Evolutionary conservation across 257 asterid species (phyloP), one percentile per base, ranked within the genome.

Genomic region (Salvia rosmarinus): DNA sequence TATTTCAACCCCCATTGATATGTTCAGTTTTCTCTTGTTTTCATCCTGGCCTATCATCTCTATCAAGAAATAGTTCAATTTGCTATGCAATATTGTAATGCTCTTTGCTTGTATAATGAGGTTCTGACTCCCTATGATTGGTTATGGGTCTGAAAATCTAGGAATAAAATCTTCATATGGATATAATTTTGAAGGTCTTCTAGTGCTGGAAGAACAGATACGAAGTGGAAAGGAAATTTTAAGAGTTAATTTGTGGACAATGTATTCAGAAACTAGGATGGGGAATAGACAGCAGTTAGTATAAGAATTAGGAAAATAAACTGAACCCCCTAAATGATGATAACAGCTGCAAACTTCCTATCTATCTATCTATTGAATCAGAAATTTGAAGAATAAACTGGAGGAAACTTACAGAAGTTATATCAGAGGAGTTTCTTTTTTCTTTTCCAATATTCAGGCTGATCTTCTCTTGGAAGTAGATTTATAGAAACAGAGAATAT

Each of bases 371-470:
- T 49, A n/a, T 14, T 35, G 47, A 70, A 30, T 51, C 54, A 62
- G 23, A 49, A 40, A 32, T 32, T 25, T 28, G 23, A 77, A 13
- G 42, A 25, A 43, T 43, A 54, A 23, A 37, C 5, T 56, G 9
- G 16, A n/a, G 51, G 44, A 64, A 35, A 34, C 35, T 46, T 10
- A 46, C 71, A 61, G 50, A 49, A 37, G 60, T 68, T 21, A 19
- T 50, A 50, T 63, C 2, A 20, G 12, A 14, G 52, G 6, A 55
- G 17, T 23, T 50, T 13, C 28, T 17, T 23, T 50, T 9, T 28
- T 17, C 2, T 21, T 73, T 17, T 5, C 58, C 13, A 12, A 3
- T 30, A 19, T 16, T 42, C 9, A 42, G 61, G 32, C 56, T 49
- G 25, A 49, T 49, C 25, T 44, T 11, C 73, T 62, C 37, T 59